Conservation (phyloP, 2,329 filamentous ascomycete genomes). For the Diplodia mutila region DNA sequence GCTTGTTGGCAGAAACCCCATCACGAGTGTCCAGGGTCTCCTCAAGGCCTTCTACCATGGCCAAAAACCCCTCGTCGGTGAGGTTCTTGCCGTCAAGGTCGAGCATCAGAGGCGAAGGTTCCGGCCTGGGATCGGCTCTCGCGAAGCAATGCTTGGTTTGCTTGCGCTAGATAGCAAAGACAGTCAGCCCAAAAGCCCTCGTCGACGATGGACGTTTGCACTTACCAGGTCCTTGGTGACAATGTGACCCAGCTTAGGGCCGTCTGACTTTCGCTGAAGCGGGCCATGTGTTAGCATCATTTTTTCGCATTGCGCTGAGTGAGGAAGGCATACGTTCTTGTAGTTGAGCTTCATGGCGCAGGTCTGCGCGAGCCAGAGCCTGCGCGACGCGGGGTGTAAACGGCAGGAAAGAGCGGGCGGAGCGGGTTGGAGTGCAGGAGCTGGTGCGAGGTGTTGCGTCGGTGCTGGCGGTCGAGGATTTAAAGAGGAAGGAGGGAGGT, state of each 20-base stretch:
- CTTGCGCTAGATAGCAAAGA: constrained; percentile 35
- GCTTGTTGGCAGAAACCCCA: constrained; percentile 37
- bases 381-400: background rate
- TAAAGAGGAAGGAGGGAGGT: background rate
- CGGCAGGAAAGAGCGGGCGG: background rate
- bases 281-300: background rate
- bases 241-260: constrained; percentile 50
- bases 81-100: constrained; percentile 51
- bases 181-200: constrained; percentile 31
- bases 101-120: constrained; percentile 45
- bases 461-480: background rate
- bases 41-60: constrained; percentile 49
- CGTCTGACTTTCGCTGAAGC: constrained; percentile 49
- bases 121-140: constrained; percentile 38
- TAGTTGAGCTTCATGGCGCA: constrained; percentile 41
- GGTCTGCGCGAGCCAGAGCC: background rate
- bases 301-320: background rate
- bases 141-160: constrained; percentile 33
- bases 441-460: background rate
- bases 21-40: constrained; percentile 41
- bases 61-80: constrained; percentile 50
- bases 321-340: constrained; percentile 39
- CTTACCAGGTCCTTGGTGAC: constrained; percentile 51
- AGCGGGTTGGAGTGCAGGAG: constrained; percentile 3
- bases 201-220: constrained; percentile 29